Conservation (phyloP, 495 filamentous ascomycete genomes). For the Aspergillus ellipticus region DNA sequence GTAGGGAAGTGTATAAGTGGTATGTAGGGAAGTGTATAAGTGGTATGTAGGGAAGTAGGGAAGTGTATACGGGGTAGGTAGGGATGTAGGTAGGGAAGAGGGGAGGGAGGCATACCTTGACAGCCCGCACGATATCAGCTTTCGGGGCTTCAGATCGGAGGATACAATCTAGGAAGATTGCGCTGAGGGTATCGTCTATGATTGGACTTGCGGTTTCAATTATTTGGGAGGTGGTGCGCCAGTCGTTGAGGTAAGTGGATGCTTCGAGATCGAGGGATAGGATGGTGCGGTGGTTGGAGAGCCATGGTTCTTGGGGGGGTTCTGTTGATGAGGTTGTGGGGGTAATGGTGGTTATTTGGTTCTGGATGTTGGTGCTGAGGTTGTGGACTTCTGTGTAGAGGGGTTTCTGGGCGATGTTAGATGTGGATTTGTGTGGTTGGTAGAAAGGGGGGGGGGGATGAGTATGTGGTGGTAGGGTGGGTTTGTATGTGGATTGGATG, state of each 20-base stretch:
- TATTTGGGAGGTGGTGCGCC: constrained; percentile 60
- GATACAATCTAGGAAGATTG: constrained; percentile 52
- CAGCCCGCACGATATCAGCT: constrained; percentile 28
- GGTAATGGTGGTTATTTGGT: neutral
- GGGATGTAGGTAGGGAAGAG: too few relatives aligned
- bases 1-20: too few relatives aligned
- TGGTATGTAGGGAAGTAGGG: too few relatives aligned
- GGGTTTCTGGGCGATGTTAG: constrained; percentile 32
- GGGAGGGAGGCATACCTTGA: constrained; percentile 24
- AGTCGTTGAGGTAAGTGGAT: constrained; percentile 59
- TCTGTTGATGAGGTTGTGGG: neutral
- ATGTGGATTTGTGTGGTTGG: neutral
- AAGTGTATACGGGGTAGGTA: too few relatives aligned
- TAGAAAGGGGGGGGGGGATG: too few relatives aligned
- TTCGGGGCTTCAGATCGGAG: constrained; percentile 52
- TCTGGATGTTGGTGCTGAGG: constrained; percentile 51
- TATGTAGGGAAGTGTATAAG: too few relatives aligned
- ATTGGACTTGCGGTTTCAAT: constrained; percentile 46
- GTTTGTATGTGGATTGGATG: neutral
- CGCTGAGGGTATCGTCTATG: constrained; percentile 10
- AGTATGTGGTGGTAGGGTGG: too few relatives aligned
- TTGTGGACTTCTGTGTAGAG: constrained; percentile 57
- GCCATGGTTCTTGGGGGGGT: constrained; percentile 31
- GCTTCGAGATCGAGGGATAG: constrained; percentile 75
- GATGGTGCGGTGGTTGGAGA: constrained; percentile 58